phyloP scores from a whole-genome alignment of 129 eudicot genomes.

The Arctium lappa region DNA sequence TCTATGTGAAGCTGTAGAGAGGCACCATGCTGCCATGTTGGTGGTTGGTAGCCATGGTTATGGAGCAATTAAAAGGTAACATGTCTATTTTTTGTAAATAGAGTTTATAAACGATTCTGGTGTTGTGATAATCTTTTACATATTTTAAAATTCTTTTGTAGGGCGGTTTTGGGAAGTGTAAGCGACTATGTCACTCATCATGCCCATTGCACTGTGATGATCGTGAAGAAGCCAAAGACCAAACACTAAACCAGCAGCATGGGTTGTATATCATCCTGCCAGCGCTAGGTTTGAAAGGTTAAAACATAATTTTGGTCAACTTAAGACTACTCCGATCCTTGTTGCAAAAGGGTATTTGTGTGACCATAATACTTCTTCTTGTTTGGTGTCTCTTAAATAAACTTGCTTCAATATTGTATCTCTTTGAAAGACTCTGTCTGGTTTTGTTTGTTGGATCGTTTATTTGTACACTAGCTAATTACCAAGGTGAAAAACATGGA shows the following conservation, averaged over 20 bases:
- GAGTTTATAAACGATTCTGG: not conserved
- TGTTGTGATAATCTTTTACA: too few species aligned
- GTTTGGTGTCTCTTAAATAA: not conserved
- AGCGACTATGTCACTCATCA: slow-evolving; percentile 91
- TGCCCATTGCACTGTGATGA: slow-evolving; percentile 91
- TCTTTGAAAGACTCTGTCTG: not conserved
- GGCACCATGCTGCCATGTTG: slow-evolving; percentile 71
- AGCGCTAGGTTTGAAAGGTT: not conserved
- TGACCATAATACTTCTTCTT: not conserved
- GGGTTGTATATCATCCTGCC: not conserved
- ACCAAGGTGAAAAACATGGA: not conserved
- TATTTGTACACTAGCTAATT: not conserved
- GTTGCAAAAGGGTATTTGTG: slow-evolving; percentile 6
- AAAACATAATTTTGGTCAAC: slow-evolving; percentile 14
- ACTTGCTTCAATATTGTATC: not conserved
- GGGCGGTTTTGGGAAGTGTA: slow-evolving; percentile 94
- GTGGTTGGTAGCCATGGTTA: slow-evolving; percentile 94
- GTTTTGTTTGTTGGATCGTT: not conserved
- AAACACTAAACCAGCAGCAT: slow-evolving; percentile 50
- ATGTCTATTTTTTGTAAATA: not conserved
- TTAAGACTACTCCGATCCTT: not conserved
- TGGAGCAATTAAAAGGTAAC: slow-evolving; percentile 84
- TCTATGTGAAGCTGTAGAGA: slow-evolving; percentile 80
- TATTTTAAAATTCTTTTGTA: slow-evolving; percentile 17
- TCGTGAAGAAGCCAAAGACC: slow-evolving; percentile 82